Conservation (phyloP, 805 yeast genomes). For the Candida succiphila region DNA sequence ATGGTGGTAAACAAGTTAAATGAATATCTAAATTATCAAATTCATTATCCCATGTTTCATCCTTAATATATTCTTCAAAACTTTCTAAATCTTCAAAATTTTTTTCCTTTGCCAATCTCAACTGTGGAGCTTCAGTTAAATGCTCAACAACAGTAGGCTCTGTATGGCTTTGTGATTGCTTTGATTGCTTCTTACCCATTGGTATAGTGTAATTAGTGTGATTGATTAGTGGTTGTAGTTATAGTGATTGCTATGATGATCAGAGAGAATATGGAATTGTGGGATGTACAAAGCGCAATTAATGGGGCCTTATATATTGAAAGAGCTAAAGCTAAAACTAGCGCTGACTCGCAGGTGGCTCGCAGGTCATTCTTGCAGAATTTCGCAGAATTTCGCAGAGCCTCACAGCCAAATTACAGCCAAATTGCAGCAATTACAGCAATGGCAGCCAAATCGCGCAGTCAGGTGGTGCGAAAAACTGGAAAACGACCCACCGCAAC, state of each 20-base stretch:
- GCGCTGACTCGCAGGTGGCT: too few relatives aligned
- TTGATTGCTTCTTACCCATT: slow-evolving; percentile 18
- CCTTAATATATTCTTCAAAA: slow-evolving; percentile 56
- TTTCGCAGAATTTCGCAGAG: too few relatives aligned
- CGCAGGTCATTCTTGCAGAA: too few relatives aligned
- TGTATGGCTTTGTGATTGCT: slow-evolving; percentile 7
- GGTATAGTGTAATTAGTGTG: not conserved
- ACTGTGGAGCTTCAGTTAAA: slow-evolving; percentile 16
- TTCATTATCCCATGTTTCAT: slow-evolving; percentile 71
- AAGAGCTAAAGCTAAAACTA: too few relatives aligned
- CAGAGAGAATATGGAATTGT: not conserved
- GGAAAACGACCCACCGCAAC: too few relatives aligned
- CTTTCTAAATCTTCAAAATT: slow-evolving; percentile 53
- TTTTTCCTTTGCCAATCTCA: slow-evolving; percentile 19
- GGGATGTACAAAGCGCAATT: too few relatives aligned
- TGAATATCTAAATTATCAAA: slow-evolving; percentile 61
- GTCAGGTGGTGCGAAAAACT: too few relatives aligned
- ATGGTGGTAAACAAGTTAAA: slow-evolving; percentile 64
- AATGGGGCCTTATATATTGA: too few relatives aligned
- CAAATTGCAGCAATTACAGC: too few relatives aligned
- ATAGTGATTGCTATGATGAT: not conserved
- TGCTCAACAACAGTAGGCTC: slow-evolving; percentile 23
- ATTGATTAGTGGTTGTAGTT: not conserved
- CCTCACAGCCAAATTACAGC: too few relatives aligned
- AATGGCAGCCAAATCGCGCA: too few relatives aligned